Evolutionary conservation across 129 eudicot species (phyloP), one percentile per base, ranked within the genome.

Genomic region (Apium graveolens): DNA sequence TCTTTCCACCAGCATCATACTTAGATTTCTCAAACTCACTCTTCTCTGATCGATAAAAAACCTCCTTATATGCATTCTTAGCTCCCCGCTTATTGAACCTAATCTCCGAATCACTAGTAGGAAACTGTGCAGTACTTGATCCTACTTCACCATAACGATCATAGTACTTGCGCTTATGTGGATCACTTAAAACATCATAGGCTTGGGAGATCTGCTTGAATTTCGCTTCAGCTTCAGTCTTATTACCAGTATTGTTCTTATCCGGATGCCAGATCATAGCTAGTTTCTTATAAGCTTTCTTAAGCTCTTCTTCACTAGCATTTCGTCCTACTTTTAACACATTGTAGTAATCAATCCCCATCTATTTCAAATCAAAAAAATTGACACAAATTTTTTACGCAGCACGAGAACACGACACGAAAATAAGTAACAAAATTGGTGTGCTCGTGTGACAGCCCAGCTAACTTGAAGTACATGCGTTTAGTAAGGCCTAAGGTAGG

Each of bases 281-380:
- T 24, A 44, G 32, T 26, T 41, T 72, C 9, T 41, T 39, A 26
- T 72, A 72, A 41, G 76, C 76, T 41, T 72, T 72, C 53, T 41
- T 72, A 41, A 70, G 32, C 53, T 94, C 98, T 51, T 94, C 98
- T 48, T 94, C 98, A 35, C 78, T 80, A 0, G 93, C 91, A 3
- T 85, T 79, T 16, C 81, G 78, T 46, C 88, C 68, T 29, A 91
- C 96, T 75, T 87, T 94, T 73, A 94, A 80, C 17, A 86, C 79
- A 80, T 85, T 87, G 84, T 94, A 91, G 92, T 94, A 94, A 88
- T 94, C 94, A 45, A 91, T 88, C 20, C 92, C 96, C 97, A 93
- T 92, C 57, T 44, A 2, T 35, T 9, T n/a, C 35, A 26, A 62
- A 17, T 9, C 7, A 66, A 1, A 66, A 11, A 31, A 31, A 5